These are phyloP conservation scores for Rhypophila decipiens DNA, from an alignment of 495 filamentous ascomycete genomes.

Conservation along the genomic window DNA sequence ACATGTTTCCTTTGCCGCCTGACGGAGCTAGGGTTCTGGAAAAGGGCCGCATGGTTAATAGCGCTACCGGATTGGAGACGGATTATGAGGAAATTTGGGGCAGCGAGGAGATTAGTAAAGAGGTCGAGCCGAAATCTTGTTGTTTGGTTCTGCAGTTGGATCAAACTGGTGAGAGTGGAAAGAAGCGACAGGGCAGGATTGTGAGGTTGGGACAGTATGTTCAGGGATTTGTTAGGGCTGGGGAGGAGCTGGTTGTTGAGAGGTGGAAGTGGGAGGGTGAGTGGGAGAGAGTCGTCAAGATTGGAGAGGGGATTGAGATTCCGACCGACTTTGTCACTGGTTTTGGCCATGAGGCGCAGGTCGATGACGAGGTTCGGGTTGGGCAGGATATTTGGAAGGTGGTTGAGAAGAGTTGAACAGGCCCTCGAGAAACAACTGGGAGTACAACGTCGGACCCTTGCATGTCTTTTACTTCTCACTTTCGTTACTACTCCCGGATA, in stretches of 20 bases:
- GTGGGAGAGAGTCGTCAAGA: constrained; percentile 14
- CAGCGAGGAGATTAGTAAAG: constrained; percentile 19
- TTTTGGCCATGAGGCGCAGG: constrained; percentile 4
- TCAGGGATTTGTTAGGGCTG: constrained; percentile 39
- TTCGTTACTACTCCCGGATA: too few relatives aligned
- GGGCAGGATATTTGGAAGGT: constrained; percentile 14
- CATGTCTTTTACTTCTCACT: too few relatives aligned
- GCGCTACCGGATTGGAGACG: constrained; percentile 30
- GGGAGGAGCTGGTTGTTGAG: constrained; percentile 32
- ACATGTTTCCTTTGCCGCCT: constrained; percentile 36
- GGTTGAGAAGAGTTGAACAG: too few relatives aligned
- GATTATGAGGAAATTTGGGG: constrained; percentile 52
- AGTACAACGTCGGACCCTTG: too few relatives aligned
- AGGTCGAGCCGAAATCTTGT: constrained; percentile 6
- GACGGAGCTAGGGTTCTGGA: constrained; percentile 39
- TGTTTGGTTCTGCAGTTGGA: constrained; percentile 31
- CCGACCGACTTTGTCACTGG: constrained; percentile 11
- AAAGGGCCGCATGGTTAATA: constrained; percentile 43
- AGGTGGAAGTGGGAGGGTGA: constrained; percentile 33
- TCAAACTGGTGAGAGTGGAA: constrained; percentile 14
- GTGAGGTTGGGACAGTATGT: constrained; percentile 42
- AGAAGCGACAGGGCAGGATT: constrained; percentile 32
- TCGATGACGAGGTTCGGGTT: constrained; percentile 9
- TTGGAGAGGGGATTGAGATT: constrained; percentile 8
- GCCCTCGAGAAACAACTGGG: too few relatives aligned